phyloP scores from a whole-genome alignment of 179 eudicot genomes.

The Patellifolia procumbens region DNA sequence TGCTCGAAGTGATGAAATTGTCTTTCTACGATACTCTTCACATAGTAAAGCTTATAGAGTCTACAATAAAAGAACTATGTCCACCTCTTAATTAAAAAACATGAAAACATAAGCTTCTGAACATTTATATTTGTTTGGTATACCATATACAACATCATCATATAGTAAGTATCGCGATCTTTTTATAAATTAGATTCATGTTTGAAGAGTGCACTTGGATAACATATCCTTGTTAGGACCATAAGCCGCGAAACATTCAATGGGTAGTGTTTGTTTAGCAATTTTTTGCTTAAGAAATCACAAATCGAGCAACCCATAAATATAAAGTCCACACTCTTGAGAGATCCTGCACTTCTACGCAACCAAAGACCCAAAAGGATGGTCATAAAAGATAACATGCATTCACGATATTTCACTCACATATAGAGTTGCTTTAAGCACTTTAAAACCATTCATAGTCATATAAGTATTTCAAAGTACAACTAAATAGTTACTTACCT shows the following conservation, averaged over 20 bases:
- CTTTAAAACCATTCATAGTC: background rate
- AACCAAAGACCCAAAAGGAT: background rate
- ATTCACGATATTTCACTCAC: background rate
- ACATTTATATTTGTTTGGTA: too few species aligned
- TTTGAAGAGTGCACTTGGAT: too few species aligned
- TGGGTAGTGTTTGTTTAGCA: background rate
- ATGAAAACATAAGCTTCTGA: too few species aligned
- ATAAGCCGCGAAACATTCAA: background rate
- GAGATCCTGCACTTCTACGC: background rate
- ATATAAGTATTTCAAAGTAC: background rate
- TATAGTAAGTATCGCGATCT: too few species aligned
- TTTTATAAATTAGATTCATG: too few species aligned
- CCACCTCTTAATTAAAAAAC: too few species aligned
- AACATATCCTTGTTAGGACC: background rate
- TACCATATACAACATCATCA: too few species aligned
- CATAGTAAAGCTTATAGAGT: too few species aligned
- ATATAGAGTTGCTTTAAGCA: background rate
- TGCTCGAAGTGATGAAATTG: too few species aligned
- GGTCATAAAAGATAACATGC: background rate
- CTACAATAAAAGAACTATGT: too few species aligned
- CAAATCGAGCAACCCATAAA: background rate
- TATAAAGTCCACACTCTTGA: background rate
- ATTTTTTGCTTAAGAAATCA: background rate
- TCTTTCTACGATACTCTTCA: too few species aligned
- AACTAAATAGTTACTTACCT: slow-evolving; percentile 51